These are phyloP conservation scores for Trypanosoma lewisi DNA, from an alignment of 208 protist species.

Conservation along the genomic window DNA sequence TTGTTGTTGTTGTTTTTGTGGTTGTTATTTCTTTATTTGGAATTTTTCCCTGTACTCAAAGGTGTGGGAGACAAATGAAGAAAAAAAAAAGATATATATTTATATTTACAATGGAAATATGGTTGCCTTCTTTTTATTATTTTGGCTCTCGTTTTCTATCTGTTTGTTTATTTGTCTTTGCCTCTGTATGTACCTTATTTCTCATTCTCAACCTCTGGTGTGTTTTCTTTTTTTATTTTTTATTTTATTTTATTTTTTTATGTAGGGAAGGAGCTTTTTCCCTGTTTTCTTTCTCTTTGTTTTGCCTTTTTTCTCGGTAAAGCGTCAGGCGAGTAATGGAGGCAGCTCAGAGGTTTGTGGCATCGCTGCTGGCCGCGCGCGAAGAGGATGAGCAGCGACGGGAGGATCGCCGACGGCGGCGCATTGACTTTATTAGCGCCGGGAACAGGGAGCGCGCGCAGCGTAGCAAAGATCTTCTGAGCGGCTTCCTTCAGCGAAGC, in stretches of 20 bases:
- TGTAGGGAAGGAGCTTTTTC: too few relatives aligned
- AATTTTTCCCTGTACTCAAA: too few relatives aligned
- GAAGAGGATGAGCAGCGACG: constrained; percentile 38
- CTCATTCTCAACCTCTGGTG: neutral
- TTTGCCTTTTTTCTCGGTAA: constrained; percentile 1
- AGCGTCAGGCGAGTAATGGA: constrained; percentile 24
- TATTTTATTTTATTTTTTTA: constrained; percentile 1
- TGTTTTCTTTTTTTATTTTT: constrained; percentile 12
- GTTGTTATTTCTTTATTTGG: neutral
- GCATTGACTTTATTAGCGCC: constrained; percentile 48
- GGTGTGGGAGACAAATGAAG: neutral
- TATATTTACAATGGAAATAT: neutral
- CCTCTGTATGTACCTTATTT: neutral
- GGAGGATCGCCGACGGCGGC: constrained; percentile 30
- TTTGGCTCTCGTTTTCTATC: neutral
- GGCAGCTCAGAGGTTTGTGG: constrained; percentile 34
- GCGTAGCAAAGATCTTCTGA: constrained; percentile 22
- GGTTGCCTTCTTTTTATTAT: neutral
- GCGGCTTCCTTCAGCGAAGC: constrained; percentile 28
- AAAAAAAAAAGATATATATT: neutral
- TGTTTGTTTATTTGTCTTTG: neutral
- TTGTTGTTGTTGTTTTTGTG: constrained; percentile 1
- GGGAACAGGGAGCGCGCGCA: constrained; percentile 17
- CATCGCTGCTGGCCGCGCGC: constrained; percentile 27
- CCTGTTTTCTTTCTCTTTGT: constrained; percentile 7